A percentile compares a stretch with the other conserved stretches of the same genome.
These are phyloP conservation scores for Yarrowia sp. DNA, from an alignment of 805 yeast species.

Conservation along the genomic window DNA sequence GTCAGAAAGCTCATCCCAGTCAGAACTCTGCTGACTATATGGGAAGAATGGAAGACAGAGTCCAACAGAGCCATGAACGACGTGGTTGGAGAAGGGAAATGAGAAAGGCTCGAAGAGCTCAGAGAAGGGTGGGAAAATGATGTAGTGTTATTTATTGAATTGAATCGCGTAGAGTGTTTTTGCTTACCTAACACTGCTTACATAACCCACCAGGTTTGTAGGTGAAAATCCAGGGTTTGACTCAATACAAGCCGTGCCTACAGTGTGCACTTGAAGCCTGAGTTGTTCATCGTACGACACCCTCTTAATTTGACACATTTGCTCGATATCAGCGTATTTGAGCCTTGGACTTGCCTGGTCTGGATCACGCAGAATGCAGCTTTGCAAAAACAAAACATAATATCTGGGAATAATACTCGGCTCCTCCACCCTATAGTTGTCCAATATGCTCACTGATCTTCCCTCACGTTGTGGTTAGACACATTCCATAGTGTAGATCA, in stretches of 20 bases:
- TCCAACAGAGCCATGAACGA: background rate
- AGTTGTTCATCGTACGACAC: background rate
- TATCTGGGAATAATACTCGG: background rate
- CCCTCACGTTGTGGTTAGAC: background rate
- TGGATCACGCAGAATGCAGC: background rate
- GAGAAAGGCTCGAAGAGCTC: background rate
- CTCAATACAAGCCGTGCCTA: background rate
- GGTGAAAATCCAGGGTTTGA: too few relatives aligned
- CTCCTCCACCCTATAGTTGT: background rate
- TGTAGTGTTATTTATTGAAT: constrained; percentile 2
- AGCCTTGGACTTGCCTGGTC: background rate
- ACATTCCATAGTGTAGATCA: constrained; percentile 10
- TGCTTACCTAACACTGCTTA: too few relatives aligned
- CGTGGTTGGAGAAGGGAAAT: background rate
- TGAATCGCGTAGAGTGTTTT: too few relatives aligned
- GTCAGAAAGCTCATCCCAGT: background rate
- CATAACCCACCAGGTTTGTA: too few relatives aligned
- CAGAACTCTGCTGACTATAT: background rate
- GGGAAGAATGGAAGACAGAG: background rate
- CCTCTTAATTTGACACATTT: too few relatives aligned
- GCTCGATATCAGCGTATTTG: too few relatives aligned
- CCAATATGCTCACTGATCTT: constrained; percentile 15
- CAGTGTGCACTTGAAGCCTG: background rate
- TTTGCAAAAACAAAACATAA: background rate
- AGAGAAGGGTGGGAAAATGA: background rate